A percentile compares a stretch with the other conserved stretches of the same genome.
phyloP scores from a whole-genome alignment of 1,139 yeast genomes.

The Yamadazyma jaroonii region DNA sequence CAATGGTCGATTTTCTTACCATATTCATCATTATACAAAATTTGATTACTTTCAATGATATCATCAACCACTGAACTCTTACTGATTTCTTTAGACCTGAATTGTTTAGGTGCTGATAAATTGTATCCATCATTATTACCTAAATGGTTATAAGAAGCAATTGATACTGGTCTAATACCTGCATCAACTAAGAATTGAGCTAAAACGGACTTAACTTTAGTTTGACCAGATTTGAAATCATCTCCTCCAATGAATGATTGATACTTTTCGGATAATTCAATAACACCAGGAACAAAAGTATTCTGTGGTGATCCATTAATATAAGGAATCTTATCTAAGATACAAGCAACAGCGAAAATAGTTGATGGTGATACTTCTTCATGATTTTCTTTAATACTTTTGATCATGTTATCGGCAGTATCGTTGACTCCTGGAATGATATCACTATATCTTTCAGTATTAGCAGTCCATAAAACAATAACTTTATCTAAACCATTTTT shows the following conservation, averaged over 20 bases:
- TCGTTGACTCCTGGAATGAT: constrained; percentile 80
- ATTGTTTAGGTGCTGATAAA: constrained; percentile 87
- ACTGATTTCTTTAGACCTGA: constrained; percentile 92
- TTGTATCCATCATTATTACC: constrained; percentile 97
- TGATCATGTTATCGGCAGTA: constrained; percentile 75
- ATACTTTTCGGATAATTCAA: constrained; percentile 82
- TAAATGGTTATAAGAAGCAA: constrained; percentile 93
- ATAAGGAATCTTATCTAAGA: constrained; percentile 83
- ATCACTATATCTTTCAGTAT: constrained; percentile 91
- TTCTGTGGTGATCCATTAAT: constrained; percentile 97
- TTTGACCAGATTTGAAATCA: constrained; percentile 96
- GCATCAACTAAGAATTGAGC: constrained; percentile 97
- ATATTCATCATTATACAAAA: constrained; percentile 76
- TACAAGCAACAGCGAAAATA: constrained; percentile 87
- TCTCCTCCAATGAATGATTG: constrained; percentile 89
- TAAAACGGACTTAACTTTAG: constrained; percentile 89
- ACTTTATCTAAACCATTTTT: constrained; percentile 79
- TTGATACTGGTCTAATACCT: constrained; percentile 91
- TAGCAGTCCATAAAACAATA: constrained; percentile 94
- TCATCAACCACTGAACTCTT: constrained; percentile 93
- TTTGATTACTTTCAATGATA: constrained; percentile 84
- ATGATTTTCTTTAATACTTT: constrained; percentile 75
- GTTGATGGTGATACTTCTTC: constrained; percentile 89
- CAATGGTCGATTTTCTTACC: constrained; percentile 89
- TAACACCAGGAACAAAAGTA: constrained; percentile 93